phyloP scores from a whole-genome alignment of 768 basidiomycete species.

The Boletus patriciae region DNA sequence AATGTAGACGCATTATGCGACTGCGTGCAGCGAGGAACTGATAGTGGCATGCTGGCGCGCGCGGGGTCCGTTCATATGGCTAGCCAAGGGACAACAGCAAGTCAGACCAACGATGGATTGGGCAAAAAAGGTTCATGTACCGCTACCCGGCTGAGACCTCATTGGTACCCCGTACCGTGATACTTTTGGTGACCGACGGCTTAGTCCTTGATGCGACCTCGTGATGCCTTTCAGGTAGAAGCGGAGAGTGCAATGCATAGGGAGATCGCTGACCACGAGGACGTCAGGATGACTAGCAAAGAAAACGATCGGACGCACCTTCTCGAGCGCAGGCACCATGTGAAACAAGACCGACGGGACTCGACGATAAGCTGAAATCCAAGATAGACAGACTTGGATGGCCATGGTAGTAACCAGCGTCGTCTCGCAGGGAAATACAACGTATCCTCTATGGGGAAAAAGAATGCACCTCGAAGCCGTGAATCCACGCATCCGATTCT shows the following conservation, averaged over 20 bases:
- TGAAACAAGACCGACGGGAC: neutral
- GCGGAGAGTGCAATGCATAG: neutral
- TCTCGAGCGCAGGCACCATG: conserved; percentile 1
- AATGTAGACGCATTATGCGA: neutral
- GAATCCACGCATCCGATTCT: conserved; percentile 9
- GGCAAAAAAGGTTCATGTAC: neutral
- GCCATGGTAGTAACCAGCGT: neutral
- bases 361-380: conserved; percentile 1
- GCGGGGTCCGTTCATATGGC: neutral
- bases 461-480: neutral
- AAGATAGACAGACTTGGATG: neutral
- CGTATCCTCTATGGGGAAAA: neutral
- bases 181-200: neutral
- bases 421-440: neutral
- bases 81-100: neutral
- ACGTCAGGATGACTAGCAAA: neutral
- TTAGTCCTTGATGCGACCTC: neutral
- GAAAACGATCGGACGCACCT: neutral
- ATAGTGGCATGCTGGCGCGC: neutral
- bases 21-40: neutral
- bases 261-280: conserved; percentile 5
- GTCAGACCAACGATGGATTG: neutral
- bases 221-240: neutral
- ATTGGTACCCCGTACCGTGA: neutral
- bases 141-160: neutral